Percentiles rank a stretch among this genome's conserved stretches.
These are phyloP conservation scores for Hyaloscypha bicolor DNA, from an alignment of 495 filamentous ascomycete genomes.

Conservation along the genomic window DNA sequence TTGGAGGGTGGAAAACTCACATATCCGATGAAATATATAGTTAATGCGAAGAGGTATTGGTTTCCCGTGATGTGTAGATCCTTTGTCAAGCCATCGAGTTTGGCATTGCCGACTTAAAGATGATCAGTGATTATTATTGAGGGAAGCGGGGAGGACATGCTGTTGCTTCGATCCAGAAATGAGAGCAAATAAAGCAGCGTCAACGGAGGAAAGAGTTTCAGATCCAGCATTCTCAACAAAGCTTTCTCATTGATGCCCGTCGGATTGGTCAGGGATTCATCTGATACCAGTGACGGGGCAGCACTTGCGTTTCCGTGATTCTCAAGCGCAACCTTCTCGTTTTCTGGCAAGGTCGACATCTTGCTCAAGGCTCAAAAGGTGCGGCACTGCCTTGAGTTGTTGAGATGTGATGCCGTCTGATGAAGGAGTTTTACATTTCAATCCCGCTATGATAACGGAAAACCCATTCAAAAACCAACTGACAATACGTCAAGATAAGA, in stretches of 20 bases:
- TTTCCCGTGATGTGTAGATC: conserved; percentile 66
- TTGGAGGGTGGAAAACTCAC: conserved; percentile 51
- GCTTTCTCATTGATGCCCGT: conserved; percentile 58
- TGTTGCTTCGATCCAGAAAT: conserved; percentile 64
- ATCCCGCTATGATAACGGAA: neutral
- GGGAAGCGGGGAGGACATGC: conserved; percentile 70
- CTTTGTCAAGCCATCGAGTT: conserved; percentile 63
- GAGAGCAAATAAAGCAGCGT: conserved; percentile 53
- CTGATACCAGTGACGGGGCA: conserved; percentile 16
- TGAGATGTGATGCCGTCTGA: no score
- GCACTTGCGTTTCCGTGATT: conserved; percentile 20
- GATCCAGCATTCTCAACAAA: conserved; percentile 52
- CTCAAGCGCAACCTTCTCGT: conserved; percentile 22
- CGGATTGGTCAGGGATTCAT: conserved; percentile 33
- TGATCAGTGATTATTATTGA: conserved; percentile 50
- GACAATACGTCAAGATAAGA: neutral
- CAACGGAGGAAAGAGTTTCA: conserved; percentile 53
- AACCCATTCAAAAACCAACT: neutral
- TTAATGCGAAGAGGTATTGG: conserved; percentile 61
- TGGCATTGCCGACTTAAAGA: conserved; percentile 50
- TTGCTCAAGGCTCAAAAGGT: neutral
- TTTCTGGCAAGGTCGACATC: conserved; percentile 2
- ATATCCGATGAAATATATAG: conserved; percentile 77
- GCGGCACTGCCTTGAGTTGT: no score
- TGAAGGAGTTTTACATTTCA: neutral